Percentiles rank a stretch among this genome's conserved stretches.
Conservation (phyloP, 129 eudicot species). For the Cynara cardunculus region DNA sequence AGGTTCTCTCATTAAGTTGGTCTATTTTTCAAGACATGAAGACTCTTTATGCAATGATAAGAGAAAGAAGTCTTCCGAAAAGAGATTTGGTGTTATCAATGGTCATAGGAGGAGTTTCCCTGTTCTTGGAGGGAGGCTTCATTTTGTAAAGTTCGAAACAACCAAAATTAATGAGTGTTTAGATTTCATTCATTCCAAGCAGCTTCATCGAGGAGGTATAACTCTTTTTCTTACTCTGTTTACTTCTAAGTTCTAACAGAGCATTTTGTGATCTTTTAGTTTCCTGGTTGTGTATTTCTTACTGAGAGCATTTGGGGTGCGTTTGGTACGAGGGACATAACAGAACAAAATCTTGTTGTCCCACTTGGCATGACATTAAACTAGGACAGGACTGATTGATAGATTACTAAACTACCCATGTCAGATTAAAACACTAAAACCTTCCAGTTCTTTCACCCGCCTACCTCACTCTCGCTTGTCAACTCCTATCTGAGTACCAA, state of each 20-base stretch:
- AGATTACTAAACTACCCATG: background rate
- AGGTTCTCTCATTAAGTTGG: constrained; percentile 95
- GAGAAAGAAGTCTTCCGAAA: constrained; percentile 55
- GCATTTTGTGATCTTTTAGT: background rate
- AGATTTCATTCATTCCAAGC: constrained; percentile 89
- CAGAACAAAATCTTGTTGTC: background rate
- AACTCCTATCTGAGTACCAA: background rate
- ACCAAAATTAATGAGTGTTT: constrained; percentile 80
- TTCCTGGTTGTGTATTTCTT: background rate
- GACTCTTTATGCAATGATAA: constrained; percentile 56
- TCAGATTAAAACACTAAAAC: background rate
- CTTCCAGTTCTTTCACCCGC: background rate
- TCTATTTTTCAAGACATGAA: constrained; percentile 90
- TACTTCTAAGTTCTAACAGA: background rate
- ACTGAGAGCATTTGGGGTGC: background rate
- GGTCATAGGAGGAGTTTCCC: constrained; percentile 77
- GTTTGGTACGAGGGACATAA: background rate
- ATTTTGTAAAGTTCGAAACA: constrained; percentile 97
- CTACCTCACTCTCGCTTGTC: background rate
- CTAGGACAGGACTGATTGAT: background rate
- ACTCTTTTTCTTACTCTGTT: background rate
- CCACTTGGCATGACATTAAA: background rate
- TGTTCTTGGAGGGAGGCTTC: constrained; percentile 92
- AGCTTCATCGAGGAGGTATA: constrained; percentile 84
- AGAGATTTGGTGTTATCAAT: constrained; percentile 63